These are phyloP conservation scores for Extremus antarcticus DNA, from an alignment of 495 filamentous ascomycete species.

Conservation along the genomic window DNA sequence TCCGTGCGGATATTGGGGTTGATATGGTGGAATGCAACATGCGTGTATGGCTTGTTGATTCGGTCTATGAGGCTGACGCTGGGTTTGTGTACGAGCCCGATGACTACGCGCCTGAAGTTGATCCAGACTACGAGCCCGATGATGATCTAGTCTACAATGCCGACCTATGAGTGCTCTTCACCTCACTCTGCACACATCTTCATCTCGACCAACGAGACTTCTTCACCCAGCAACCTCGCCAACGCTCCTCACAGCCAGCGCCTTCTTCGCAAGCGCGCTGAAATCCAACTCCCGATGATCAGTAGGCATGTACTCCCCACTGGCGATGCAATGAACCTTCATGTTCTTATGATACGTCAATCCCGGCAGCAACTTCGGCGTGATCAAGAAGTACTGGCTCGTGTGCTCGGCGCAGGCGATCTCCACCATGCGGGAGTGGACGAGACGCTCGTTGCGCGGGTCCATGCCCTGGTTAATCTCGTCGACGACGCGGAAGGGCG, in stretches of 20 bases:
- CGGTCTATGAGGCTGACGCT: too few relatives aligned
- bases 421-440: conserved; percentile 73
- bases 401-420: conserved; percentile 41
- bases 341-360: conserved; percentile 80
- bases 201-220: too few relatives aligned
- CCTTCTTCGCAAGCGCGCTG: conserved; percentile 30
- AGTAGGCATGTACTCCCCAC: conserved; percentile 76
- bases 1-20: too few relatives aligned
- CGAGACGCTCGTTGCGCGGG: conserved; percentile 92
- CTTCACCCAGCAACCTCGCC: not conserved
- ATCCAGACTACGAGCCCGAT: too few relatives aligned
- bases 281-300: conserved; percentile 47
- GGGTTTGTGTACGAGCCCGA: too few relatives aligned
- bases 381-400: conserved; percentile 83
- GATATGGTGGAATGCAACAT: too few relatives aligned
- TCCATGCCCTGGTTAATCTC: conserved; percentile 99
- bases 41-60: too few relatives aligned
- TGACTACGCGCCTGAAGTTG: too few relatives aligned
- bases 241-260: conserved; percentile 8
- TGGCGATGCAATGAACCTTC: conserved; percentile 87
- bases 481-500: conserved; percentile 98
- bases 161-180: too few relatives aligned
- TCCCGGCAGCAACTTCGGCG: conserved; percentile 83
- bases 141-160: too few relatives aligned
- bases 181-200: too few relatives aligned